These are phyloP conservation scores for Rhizophlyctis rosea DNA, from an alignment of 192 early-diverging fungal species.

Conservation along the genomic window DNA sequence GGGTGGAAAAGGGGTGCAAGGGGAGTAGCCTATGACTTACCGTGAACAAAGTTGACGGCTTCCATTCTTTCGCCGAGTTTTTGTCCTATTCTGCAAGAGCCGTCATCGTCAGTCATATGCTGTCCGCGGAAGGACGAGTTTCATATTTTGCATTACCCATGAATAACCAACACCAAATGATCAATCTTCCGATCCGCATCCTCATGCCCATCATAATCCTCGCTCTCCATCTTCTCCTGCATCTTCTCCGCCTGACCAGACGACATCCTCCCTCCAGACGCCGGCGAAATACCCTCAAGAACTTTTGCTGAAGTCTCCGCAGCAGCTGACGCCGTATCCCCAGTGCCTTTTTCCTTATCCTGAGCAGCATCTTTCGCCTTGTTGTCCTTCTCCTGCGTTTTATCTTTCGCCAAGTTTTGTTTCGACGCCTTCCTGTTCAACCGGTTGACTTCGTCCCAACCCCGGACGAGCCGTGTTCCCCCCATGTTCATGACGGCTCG, in stretches of 20 bases:
- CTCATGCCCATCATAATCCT: constrained; percentile 55
- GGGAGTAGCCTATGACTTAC: constrained; percentile 15
- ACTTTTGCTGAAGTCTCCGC: constrained; percentile 18
- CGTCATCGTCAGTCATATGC: constrained; percentile 1
- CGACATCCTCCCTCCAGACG: constrained; percentile 14
- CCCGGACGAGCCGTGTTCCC: constrained; percentile 67
- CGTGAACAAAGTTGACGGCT: constrained; percentile 61
- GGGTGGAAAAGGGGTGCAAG: no score
- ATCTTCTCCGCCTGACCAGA: constrained; percentile 49
- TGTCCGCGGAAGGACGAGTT: neutral
- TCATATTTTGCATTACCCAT: constrained; percentile 47
- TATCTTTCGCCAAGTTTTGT: constrained; percentile 13
- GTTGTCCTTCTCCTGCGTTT: constrained; percentile 42
- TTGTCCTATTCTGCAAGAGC: constrained; percentile 63
- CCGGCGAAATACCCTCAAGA: neutral
- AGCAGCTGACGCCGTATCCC: constrained; percentile 25
- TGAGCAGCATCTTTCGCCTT: constrained; percentile 28
- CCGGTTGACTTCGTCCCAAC: constrained; percentile 71
- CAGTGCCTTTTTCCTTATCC: neutral
- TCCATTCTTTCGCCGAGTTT: constrained; percentile 72
- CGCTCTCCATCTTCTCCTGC: constrained; percentile 39
- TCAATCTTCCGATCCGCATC: constrained; percentile 67
- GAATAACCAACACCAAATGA: constrained; percentile 79
- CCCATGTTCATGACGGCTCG: constrained; percentile 66
- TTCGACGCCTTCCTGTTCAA: constrained; percentile 33